These are phyloP conservation scores for Linderina pennispora DNA, from an alignment of 192 early-diverging fungal species.

Conservation along the genomic window DNA sequence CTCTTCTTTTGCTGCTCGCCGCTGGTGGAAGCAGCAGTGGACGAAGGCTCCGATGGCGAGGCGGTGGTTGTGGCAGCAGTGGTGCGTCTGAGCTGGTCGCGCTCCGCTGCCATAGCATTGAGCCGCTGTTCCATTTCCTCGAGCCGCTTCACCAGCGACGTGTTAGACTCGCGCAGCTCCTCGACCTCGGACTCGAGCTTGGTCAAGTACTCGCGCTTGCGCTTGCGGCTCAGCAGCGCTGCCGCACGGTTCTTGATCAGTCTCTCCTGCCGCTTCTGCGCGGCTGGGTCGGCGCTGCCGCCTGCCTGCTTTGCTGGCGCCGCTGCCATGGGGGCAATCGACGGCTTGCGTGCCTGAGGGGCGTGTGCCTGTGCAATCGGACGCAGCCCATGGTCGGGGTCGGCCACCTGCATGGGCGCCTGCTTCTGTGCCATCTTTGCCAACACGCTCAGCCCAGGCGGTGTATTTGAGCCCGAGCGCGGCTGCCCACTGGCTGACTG, in stretches of 20 bases:
- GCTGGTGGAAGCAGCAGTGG: background rate
- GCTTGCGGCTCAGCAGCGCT: conserved; percentile 78
- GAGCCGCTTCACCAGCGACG: conserved; percentile 53
- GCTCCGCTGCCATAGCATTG: conserved; percentile 40
- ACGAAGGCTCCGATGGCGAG: conserved; percentile 8
- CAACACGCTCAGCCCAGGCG: conserved; percentile 32
- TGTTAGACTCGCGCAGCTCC: conserved; percentile 50
- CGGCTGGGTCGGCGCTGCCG: conserved; percentile 14
- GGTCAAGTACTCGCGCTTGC: conserved; percentile 81
- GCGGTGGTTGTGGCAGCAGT: conserved; percentile 10
- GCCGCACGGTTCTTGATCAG: conserved; percentile 91
- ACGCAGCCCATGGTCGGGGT: conserved; percentile 1
- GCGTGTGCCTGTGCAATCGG: conserved; percentile 19
- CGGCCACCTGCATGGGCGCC: conserved; percentile 15
- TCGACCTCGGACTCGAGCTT: conserved; percentile 71
- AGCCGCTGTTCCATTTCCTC: conserved; percentile 50
- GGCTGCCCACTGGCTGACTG: background rate
- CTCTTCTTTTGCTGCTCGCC: background rate
- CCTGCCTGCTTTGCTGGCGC: background rate
- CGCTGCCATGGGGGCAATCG: background rate
- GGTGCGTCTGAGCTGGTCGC: conserved; percentile 34
- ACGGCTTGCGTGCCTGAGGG: conserved; percentile 1
- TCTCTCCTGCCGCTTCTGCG: conserved; percentile 74
- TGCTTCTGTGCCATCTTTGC: conserved; percentile 37
- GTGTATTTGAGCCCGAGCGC: conserved; percentile 20